Conservation (phyloP, 169 alveolate species). For the Eimeria zaria region DNA sequence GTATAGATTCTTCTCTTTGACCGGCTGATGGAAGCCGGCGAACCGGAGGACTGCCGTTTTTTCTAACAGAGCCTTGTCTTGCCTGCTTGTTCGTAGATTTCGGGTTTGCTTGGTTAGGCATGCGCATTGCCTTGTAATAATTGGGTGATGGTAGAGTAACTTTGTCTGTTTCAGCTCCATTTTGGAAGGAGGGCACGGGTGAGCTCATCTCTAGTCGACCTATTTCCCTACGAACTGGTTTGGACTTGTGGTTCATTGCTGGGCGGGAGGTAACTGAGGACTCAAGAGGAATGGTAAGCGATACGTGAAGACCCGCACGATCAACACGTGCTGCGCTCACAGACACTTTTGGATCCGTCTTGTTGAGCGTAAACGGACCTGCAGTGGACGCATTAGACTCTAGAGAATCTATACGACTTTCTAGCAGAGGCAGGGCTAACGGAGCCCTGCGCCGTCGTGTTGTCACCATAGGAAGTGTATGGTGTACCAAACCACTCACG, state of each 20-base stretch:
- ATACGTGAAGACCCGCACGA: constrained; percentile 32
- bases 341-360: constrained; percentile 55
- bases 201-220: not conserved
- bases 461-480: constrained; percentile 22
- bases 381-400: not conserved
- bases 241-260: not conserved
- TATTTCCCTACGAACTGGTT: not conserved
- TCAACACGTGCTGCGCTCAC: constrained; percentile 50
- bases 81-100: not conserved
- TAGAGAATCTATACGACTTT: not conserved
- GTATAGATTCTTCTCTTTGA: not conserved
- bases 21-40: not conserved
- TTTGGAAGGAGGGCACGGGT: not conserved
- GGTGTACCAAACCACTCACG: not conserved
- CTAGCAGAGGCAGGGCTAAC: not conserved
- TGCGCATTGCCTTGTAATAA: not conserved
- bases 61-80: not conserved
- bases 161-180: not conserved
- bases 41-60: not conserved
- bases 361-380: constrained; percentile 23
- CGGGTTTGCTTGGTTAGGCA: not conserved
- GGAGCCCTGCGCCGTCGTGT: constrained; percentile 37
- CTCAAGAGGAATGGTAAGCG: constrained; percentile 55
- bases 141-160: not conserved
- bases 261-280: constrained; percentile 5